These are phyloP conservation scores for Tympanopsis confertula DNA, from an alignment of 2,329 filamentous ascomycete genomes.

Conservation along the genomic window DNA sequence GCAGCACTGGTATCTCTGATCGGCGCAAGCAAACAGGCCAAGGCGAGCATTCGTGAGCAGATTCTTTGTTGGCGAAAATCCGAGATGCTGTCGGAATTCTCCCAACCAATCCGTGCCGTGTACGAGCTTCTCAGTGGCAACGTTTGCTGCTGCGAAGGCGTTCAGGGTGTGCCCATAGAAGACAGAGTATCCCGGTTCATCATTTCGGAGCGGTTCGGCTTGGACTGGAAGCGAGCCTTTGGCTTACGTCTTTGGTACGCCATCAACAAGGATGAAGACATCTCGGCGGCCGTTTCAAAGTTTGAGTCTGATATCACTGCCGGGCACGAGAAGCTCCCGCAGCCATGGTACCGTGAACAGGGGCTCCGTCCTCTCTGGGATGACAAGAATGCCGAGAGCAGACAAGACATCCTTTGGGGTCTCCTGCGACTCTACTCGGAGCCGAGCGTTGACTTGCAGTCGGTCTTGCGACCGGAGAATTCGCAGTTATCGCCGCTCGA, in stretches of 20 bases:
- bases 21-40: conserved; percentile 57
- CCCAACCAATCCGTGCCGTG: conserved; percentile 69
- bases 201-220: conserved; percentile 70
- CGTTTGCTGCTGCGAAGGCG: conserved; percentile 70
- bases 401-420: conserved; percentile 77
- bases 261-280: conserved; percentile 52
- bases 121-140: conserved; percentile 87
- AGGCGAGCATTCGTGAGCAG: conserved; percentile 67
- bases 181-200: conserved; percentile 70
- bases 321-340: conserved; percentile 60
- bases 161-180: conserved; percentile 60
- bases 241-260: conserved; percentile 85
- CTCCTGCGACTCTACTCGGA: conserved; percentile 70
- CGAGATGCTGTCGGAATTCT: conserved; percentile 78
- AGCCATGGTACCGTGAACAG: conserved; percentile 59
- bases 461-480: conserved; percentile 65
- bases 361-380: conserved; percentile 46
- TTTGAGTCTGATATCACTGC: conserved; percentile 65
- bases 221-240: conserved; percentile 91
- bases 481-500: conserved; percentile 66
- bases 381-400: conserved; percentile 40
- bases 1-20: conserved; percentile 76
- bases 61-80: conserved; percentile 74
- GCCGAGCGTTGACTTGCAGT: conserved; percentile 46
- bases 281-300: conserved; percentile 60